phyloP scores from a whole-genome alignment of 768 basidiomycete species.

The Lentinus tigrinus region DNA sequence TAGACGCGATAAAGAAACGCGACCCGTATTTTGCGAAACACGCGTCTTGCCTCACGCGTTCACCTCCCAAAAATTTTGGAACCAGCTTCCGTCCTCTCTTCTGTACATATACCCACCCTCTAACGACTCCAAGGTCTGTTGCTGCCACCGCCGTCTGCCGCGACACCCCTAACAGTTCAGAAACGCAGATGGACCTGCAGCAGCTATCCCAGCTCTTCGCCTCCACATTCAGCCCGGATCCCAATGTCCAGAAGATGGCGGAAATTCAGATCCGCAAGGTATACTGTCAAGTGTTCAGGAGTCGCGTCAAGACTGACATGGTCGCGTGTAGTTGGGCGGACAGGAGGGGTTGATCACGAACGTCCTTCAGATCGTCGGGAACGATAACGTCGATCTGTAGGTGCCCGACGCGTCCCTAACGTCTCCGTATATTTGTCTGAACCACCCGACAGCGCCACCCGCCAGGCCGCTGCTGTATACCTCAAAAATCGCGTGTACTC shows the following conservation, averaged over 20 bases:
- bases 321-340: constrained; percentile 55
- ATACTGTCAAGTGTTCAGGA: not conserved
- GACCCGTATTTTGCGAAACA: constrained; percentile 14
- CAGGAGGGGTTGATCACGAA: constrained; percentile 85
- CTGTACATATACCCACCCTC: constrained; percentile 20
- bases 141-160: not conserved
- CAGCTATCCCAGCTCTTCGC: constrained; percentile 76
- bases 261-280: constrained; percentile 91
- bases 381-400: constrained; percentile 74
- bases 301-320: constrained; percentile 3
- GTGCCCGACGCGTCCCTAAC: constrained; percentile 41
- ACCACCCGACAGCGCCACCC: constrained; percentile 55
- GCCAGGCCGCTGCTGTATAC: constrained; percentile 85
- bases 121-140: constrained; percentile 7
- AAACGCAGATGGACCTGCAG: constrained; percentile 63
- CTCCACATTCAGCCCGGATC: constrained; percentile 78
- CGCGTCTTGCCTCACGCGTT: constrained; percentile 23
- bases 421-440: constrained; percentile 5
- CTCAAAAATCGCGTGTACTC: constrained; percentile 85
- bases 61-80: constrained; percentile 21
- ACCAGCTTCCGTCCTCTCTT: constrained; percentile 10
- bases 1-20: constrained; percentile 18
- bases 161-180: not conserved
- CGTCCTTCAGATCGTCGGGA: constrained; percentile 81
- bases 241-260: constrained; percentile 81